phyloP scores from a whole-genome alignment of 2,329 filamentous ascomycete genomes.

The Cercospora sp. region DNA sequence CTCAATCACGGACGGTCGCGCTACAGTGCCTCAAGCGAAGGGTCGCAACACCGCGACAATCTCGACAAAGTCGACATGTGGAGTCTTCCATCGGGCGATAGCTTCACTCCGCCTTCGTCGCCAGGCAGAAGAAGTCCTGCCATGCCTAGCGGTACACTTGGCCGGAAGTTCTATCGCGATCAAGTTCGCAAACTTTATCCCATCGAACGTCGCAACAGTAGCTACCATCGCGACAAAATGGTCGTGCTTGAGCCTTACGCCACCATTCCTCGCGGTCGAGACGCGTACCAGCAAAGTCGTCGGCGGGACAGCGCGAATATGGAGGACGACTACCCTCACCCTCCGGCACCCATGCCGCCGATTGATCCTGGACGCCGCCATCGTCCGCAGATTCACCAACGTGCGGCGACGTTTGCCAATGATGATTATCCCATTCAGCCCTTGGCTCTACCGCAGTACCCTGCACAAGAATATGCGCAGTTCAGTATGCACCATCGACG shows the following conservation, averaged over 20 bases:
- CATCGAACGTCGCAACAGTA: slow-evolving; percentile 1
- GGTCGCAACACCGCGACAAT: slow-evolving; percentile 2
- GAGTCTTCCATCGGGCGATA: slow-evolving; percentile 9
- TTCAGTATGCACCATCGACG: neutral
- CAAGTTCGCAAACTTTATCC: slow-evolving; percentile 4
- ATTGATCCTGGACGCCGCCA: neutral
- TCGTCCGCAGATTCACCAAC: slow-evolving; percentile 6
- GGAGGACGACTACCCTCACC: slow-evolving; percentile 1
- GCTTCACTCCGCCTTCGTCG: slow-evolving; percentile 10
- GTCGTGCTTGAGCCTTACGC: slow-evolving; percentile 7
- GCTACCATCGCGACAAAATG: neutral
- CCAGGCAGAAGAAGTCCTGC: slow-evolving; percentile 2
- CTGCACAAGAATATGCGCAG: neutral
- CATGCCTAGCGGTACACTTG: slow-evolving; percentile 4
- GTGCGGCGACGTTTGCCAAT: slow-evolving; percentile 3
- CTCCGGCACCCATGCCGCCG: slow-evolving; percentile 4
- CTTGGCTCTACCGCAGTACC: neutral
- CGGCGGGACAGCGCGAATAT: neutral
- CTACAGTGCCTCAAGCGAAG: slow-evolving; percentile 8
- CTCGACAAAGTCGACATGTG: slow-evolving; percentile 11
- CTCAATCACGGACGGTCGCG: slow-evolving; percentile 2
- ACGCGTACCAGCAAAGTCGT: neutral
- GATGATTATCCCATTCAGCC: neutral
- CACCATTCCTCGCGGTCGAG: neutral
- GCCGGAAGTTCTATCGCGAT: neutral